Evolutionary conservation across 257 asterid genomes (phyloP).

Genomic region (Striga asiatica): DNA sequence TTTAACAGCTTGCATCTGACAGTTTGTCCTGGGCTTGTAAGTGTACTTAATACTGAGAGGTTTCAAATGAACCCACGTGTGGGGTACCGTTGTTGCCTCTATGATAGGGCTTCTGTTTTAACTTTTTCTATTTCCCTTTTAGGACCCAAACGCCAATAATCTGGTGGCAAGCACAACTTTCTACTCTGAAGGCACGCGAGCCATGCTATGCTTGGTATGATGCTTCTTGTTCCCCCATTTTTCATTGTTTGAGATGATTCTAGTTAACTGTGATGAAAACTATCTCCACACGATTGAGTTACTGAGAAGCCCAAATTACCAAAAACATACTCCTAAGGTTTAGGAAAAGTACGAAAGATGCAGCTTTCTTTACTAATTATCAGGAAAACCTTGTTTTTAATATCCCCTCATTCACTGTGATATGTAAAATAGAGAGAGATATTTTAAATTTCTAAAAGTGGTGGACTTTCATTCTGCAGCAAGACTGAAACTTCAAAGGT

Average conservation of each 20-base stretch:
- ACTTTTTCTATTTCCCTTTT: constrained; percentile 17
- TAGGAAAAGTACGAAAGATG: not conserved
- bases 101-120: constrained; percentile 3
- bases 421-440: too few relatives aligned
- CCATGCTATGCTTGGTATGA: constrained; percentile 96
- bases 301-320: not conserved
- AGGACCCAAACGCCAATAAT: constrained; percentile 91
- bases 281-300: not conserved
- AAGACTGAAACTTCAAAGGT: too few relatives aligned
- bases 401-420: too few relatives aligned
- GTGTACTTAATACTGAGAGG: constrained; percentile 25
- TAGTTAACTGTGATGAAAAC: not conserved
- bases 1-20: constrained; percentile 49
- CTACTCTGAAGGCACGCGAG: constrained; percentile 79
- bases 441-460: too few relatives aligned
- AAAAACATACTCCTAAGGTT: not conserved
- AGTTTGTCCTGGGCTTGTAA: constrained; percentile 84
- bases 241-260: not conserved
- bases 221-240: constrained; percentile 11
- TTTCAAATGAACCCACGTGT: not conserved
- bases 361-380: not conserved
- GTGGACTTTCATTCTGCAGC: too few relatives aligned
- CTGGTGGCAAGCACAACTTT: constrained; percentile 81
- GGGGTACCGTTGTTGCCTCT: constrained; percentile 10
- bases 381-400: too few relatives aligned